Conservation (phyloP, 352 stramenopile genomes). For the Pythium graminicola region DNA sequence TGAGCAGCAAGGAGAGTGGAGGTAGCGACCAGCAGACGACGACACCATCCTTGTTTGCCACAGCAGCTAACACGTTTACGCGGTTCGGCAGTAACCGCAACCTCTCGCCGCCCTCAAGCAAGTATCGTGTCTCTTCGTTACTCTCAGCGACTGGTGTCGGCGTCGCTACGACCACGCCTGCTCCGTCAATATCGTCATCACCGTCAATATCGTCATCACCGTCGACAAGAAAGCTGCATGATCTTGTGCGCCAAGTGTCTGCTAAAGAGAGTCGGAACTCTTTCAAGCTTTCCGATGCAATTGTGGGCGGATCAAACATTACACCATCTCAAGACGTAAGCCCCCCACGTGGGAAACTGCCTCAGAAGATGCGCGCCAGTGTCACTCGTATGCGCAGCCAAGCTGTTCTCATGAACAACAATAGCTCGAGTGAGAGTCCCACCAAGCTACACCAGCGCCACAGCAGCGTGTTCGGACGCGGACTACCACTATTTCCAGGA, state of each 20-base stretch:
- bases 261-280: not conserved
- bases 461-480: conserved; percentile 1
- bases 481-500: too few relatives aligned
- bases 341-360: conserved; percentile 27
- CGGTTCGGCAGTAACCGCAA: conserved; percentile 8
- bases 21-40: not conserved
- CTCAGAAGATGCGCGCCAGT: conserved; percentile 46
- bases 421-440: conserved; percentile 7
- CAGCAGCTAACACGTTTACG: conserved; percentile 9
- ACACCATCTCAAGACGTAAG: not conserved
- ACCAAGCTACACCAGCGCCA: not conserved
- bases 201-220: not conserved
- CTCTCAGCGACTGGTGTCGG: not conserved
- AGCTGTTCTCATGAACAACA: conserved; percentile 20
- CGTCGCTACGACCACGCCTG: not conserved
- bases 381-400: conserved; percentile 47
- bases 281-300: conserved; percentile 11
- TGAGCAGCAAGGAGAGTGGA: conserved; percentile 5
- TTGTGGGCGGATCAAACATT: not conserved
- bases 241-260: conserved; percentile 11
- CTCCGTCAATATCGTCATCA: not conserved
- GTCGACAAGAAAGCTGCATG: conserved; percentile 2
- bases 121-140: conserved; percentile 11
- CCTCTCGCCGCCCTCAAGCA: conserved; percentile 1
- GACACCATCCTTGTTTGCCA: conserved; percentile 7